Evolutionary conservation across 148 eudicot genomes (phyloP).

Genomic region (Heliamphora exappendiculata): DNA sequence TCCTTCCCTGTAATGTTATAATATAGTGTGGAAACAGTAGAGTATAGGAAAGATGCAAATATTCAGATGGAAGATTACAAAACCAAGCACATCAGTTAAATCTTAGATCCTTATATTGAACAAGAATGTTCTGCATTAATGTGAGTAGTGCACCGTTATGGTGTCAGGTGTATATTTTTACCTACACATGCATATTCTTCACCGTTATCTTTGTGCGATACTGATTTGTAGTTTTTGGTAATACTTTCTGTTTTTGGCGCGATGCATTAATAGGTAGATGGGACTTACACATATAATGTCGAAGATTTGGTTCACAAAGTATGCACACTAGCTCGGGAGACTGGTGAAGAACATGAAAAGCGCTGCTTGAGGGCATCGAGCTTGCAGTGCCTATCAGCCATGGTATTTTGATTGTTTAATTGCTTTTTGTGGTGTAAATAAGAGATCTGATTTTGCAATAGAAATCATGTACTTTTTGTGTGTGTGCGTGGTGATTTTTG

Average conservation of each 20-base stretch:
- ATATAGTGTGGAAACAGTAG: no score
- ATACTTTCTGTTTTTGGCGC: slow-evolving; percentile 13
- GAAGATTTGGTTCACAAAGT: slow-evolving; percentile 53
- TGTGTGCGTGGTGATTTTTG: no score
- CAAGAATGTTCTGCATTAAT: not conserved
- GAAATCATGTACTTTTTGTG: no score
- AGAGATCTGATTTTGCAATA: not conserved
- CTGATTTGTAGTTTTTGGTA: not conserved
- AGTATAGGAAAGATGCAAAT: no score
- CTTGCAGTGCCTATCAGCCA: slow-evolving; percentile 85
- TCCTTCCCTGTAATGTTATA: no score
- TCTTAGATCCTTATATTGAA: not conserved
- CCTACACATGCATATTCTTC: not conserved
- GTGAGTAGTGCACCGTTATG: not conserved
- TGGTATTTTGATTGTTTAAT: slow-evolving; percentile 38
- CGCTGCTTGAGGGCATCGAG: slow-evolving; percentile 67
- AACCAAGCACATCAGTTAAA: not conserved
- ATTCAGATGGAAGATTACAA: no score
- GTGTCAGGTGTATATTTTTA: not conserved
- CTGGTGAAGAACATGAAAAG: slow-evolving; percentile 49
- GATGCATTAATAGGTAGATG: slow-evolving; percentile 58
- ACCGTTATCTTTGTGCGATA: not conserved
- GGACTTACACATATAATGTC: slow-evolving; percentile 64
- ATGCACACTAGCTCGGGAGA: slow-evolving; percentile 54
- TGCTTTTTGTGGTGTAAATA: slow-evolving; percentile 3